phyloP scores from a whole-genome alignment of 225 moss, liverwort and hornwort species.

The Asterella californica region DNA sequence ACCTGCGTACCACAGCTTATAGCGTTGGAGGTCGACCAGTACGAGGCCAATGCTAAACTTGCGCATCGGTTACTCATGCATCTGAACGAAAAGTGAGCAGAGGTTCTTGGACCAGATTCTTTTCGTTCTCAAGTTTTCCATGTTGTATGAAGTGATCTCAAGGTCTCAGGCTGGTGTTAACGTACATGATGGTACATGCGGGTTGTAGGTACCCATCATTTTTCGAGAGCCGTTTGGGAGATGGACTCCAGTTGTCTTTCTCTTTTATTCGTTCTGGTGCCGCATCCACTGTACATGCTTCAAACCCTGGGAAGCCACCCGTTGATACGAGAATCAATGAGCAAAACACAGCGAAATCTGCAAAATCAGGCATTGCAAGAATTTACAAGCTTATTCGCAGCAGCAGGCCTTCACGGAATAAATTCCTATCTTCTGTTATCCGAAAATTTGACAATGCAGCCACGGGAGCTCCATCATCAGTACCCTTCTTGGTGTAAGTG shows the following conservation, averaged over 20 bases:
- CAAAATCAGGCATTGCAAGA: slow-evolving; percentile 83
- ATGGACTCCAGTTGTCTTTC: slow-evolving; percentile 83
- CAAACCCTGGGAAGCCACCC: slow-evolving; percentile 27
- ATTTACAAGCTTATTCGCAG: slow-evolving; percentile 86
- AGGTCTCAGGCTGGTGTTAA: not conserved
- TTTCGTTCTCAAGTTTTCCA: not conserved
- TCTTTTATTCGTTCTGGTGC: slow-evolving; percentile 77
- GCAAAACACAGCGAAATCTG: slow-evolving; percentile 53
- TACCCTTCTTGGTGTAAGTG: slow-evolving; percentile 78
- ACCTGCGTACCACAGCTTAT: slow-evolving; percentile 93
- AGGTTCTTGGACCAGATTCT: not conserved
- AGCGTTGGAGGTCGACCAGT: slow-evolving; percentile 81
- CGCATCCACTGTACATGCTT: slow-evolving; percentile 41
- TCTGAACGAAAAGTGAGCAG: slow-evolving; percentile 80
- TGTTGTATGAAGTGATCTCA: not conserved
- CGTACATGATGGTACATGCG: not conserved
- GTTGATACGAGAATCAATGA: slow-evolving; percentile 33
- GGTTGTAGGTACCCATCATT: slow-evolving; percentile 81
- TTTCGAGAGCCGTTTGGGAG: slow-evolving; percentile 88
- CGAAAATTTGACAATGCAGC: slow-evolving; percentile 82
- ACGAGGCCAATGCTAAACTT: slow-evolving; percentile 84
- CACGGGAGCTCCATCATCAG: slow-evolving; percentile 56
- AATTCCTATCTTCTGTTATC: slow-evolving; percentile 82
- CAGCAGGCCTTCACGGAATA: slow-evolving; percentile 81
- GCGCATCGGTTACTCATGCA: slow-evolving; percentile 77